These are phyloP conservation scores for Penicillium lagena DNA, from an alignment of 495 filamentous ascomycete species.

Conservation along the genomic window DNA sequence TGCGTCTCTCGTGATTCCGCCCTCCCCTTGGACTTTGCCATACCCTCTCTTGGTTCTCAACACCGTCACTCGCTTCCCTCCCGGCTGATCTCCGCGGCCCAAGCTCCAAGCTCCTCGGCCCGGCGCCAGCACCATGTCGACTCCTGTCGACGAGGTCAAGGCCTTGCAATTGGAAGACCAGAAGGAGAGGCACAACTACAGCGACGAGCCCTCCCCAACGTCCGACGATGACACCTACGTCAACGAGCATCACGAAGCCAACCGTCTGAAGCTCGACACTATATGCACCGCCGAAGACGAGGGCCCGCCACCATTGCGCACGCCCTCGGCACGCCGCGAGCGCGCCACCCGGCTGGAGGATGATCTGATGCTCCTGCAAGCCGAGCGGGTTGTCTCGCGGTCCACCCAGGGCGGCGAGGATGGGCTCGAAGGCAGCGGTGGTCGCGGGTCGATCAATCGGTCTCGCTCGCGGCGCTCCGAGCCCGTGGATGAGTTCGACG, in stretches of 20 bases:
- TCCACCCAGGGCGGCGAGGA: slow-evolving; percentile 39
- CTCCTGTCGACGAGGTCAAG: slow-evolving; percentile 41
- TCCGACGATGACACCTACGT: slow-evolving; percentile 36
- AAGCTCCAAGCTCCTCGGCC: slow-evolving; percentile 13
- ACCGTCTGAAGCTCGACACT: slow-evolving; percentile 32
- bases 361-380: slow-evolving; percentile 75
- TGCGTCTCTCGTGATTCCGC: neutral
- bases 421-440: slow-evolving; percentile 25
- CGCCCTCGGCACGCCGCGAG: slow-evolving; percentile 53
- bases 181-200: slow-evolving; percentile 10
- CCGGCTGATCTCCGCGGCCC: slow-evolving; percentile 2
- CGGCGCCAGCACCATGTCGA: slow-evolving; percentile 42
- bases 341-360: slow-evolving; percentile 70
- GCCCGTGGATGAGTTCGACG: slow-evolving; percentile 78
- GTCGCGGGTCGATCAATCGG: slow-evolving; percentile 34
- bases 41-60: neutral
- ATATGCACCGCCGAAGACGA: slow-evolving; percentile 16
- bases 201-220: slow-evolving; percentile 19
- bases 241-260: slow-evolving; percentile 22
- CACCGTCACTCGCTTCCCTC: neutral
- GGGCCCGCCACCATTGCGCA: slow-evolving; percentile 22
- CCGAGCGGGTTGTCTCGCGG: slow-evolving; percentile 65
- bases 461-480: slow-evolving; percentile 46
- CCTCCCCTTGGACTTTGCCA: neutral
- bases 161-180: slow-evolving; percentile 15